Conservation (phyloP, 306 rosid genomes). For the Fragaria vesca region DNA sequence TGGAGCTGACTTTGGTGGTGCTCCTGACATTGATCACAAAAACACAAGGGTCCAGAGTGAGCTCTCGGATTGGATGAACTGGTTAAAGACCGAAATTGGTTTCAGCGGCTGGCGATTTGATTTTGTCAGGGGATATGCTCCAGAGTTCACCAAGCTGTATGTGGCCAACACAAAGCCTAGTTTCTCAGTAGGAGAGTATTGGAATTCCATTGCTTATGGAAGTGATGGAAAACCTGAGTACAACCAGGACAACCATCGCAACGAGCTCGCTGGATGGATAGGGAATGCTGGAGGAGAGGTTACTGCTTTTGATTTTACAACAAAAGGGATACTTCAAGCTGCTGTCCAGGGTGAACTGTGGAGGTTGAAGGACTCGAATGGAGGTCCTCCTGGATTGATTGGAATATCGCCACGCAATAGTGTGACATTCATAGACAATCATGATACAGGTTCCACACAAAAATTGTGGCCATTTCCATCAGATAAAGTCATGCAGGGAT, state of each 20-base stretch:
- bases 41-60: slow-evolving; percentile 70
- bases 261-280: slow-evolving; percentile 33
- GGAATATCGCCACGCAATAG: slow-evolving; percentile 66
- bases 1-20: slow-evolving; percentile 27
- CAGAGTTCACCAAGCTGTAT: slow-evolving; percentile 48
- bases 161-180: slow-evolving; percentile 58
- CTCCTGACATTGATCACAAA: slow-evolving; percentile 67
- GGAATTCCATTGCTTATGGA: slow-evolving; percentile 42
- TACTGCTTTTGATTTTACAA: slow-evolving; percentile 45
- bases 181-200: slow-evolving; percentile 78
- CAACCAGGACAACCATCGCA: slow-evolving; percentile 36
- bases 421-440: slow-evolving; percentile 72
- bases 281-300: slow-evolving; percentile 34
- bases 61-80: slow-evolving; percentile 74
- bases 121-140: slow-evolving; percentile 65
- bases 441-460: slow-evolving; percentile 65
- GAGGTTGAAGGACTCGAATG: slow-evolving; percentile 34
- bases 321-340: slow-evolving; percentile 38
- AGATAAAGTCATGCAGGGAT: slow-evolving; percentile 65
- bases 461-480: slow-evolving; percentile 61
- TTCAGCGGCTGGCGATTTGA: slow-evolving; percentile 68
- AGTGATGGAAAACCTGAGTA: slow-evolving; percentile 24
- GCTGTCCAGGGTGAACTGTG: slow-evolving; percentile 31
- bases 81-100: slow-evolving; percentile 59
- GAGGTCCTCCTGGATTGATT: slow-evolving; percentile 59